Evolutionary conservation across 2,329 filamentous ascomycete species (phyloP).

Genomic region (Alternaria sp.): DNA sequence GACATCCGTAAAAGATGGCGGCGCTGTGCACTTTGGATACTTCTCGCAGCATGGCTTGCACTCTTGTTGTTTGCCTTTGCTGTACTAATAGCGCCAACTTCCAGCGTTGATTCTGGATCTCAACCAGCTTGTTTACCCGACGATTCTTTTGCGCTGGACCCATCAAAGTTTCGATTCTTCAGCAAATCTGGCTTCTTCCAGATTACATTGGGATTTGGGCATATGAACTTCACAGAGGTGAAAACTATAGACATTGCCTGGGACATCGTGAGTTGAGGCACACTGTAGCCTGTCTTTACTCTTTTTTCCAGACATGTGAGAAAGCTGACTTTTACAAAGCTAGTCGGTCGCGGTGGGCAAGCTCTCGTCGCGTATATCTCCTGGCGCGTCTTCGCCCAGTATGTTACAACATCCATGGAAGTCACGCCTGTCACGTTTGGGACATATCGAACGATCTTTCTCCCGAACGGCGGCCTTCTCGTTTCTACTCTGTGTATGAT

Average conservation of each 20-base stretch:
- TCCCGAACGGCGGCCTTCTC: conserved; percentile 17
- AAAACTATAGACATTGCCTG: conserved; percentile 35
- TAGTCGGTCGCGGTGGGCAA: conserved; percentile 34
- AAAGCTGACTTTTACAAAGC: conserved; percentile 11
- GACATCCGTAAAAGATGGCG: conserved; percentile 13
- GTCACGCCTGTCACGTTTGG: conserved; percentile 25
- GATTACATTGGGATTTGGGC: conserved; percentile 27
- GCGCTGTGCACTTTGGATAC: background rate
- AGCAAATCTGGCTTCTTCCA: conserved; percentile 26
- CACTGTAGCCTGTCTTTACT: background rate
- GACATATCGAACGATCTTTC: conserved; percentile 28
- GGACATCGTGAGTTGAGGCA: conserved; percentile 29
- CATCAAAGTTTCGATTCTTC: conserved; percentile 20
- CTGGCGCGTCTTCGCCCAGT: conserved; percentile 27
- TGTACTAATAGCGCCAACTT: background rate
- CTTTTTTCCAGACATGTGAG: no score
- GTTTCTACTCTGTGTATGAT: background rate
- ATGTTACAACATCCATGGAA: conserved; percentile 35
- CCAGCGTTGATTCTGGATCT: background rate
- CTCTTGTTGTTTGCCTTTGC: background rate
- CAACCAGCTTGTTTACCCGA: conserved; percentile 20
- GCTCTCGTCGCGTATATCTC: conserved; percentile 26
- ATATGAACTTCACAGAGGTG: conserved; percentile 24
- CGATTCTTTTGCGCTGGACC: conserved; percentile 9
- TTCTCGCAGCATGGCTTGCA: conserved; percentile 1